A percentile compares a stretch with the other conserved stretches of the same genome.
These are phyloP conservation scores for Furculomyces boomerangus DNA, from an alignment of 371 early-diverging fungal genomes.

Conservation along the genomic window DNA sequence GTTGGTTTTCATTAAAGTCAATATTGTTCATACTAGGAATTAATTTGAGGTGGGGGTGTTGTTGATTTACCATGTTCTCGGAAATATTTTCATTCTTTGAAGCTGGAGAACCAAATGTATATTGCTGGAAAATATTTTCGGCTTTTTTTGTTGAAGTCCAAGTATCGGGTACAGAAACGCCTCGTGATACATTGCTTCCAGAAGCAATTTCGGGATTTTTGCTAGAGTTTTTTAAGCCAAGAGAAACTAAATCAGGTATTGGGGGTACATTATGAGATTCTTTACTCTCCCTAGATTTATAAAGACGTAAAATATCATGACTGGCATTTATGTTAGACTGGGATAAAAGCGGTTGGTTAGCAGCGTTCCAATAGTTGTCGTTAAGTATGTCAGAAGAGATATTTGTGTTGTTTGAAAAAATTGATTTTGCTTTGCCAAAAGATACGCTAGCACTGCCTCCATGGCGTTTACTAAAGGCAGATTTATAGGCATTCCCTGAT, in stretches of 20 bases:
- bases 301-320: not conserved
- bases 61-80: not conserved
- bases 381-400: not conserved
- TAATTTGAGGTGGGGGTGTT: not conserved
- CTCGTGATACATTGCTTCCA: not conserved
- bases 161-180: not conserved
- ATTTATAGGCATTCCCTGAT: conserved; percentile 16
- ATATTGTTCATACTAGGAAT: not conserved
- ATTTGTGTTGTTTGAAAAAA: not conserved
- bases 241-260: not conserved
- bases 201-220: not conserved
- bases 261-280: not conserved
- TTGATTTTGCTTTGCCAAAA: not conserved
- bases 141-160: not conserved
- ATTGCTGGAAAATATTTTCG: not conserved
- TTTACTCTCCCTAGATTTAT: not conserved
- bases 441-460: not conserved
- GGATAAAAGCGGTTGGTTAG: not conserved
- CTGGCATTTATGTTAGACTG: not conserved
- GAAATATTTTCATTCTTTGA: too few relatives aligned
- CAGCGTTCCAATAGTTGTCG: not conserved
- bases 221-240: not conserved
- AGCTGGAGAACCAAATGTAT: not conserved
- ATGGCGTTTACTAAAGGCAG: conserved; percentile 11
- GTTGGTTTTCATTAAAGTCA: conserved; percentile 1